Base-by-base conservation (phyloP, 1,284 basidiomycete genomes). In the Agaricales sp. region DNA sequence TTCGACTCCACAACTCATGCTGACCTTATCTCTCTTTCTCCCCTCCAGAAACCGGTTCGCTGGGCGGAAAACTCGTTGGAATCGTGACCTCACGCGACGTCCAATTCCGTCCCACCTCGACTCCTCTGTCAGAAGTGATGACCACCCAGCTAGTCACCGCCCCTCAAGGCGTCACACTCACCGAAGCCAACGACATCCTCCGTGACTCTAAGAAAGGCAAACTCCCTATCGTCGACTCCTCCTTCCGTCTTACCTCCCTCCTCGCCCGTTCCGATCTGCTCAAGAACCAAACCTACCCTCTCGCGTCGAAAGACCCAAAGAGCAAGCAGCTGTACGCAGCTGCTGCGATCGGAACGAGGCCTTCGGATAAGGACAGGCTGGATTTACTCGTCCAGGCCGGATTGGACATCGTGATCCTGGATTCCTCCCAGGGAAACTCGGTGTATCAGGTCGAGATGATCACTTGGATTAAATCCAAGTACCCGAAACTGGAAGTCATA, bases 151-250 rank as follows among this genome's bases (percentile, higher is more conserved):
- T 95, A 49, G 82, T 96, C 59, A 91, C 87, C 25, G 92, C 90
- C 14, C 73, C 74, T 1, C 75, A 87, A 57, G 92, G 92, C 37
- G 82, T 95, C 58, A 95, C 92, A 2, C 86, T 99, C 48, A 69
- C 80, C 51, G 82, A 97, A 68, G 96, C 95, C 56, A 99, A 99
- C 73, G 74, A 82, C 60, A 90, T 99, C 60, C 80, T 99, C 26
- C 92, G 95, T 46, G 87, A 92, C 65, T 95, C 89, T 45, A 99
- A 99, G 67, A 98, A 97, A 75, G 95, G 95, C 54, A 99, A 99
- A 68, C 80, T 99, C 1, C 95, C 92, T 47, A 88, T 97, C 60
- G 73, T 96, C 57, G 85, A 96, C 66, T 59, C 68, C 4, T 59
- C 78, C 47, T 89, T 89, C 51, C 73, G 81, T 55, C 83, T 96